Evolutionary conservation across 768 basidiomycete genomes (phyloP), one percentile per base, ranked within the genome.

Genomic region (Rossbeevera mucosa): DNA sequence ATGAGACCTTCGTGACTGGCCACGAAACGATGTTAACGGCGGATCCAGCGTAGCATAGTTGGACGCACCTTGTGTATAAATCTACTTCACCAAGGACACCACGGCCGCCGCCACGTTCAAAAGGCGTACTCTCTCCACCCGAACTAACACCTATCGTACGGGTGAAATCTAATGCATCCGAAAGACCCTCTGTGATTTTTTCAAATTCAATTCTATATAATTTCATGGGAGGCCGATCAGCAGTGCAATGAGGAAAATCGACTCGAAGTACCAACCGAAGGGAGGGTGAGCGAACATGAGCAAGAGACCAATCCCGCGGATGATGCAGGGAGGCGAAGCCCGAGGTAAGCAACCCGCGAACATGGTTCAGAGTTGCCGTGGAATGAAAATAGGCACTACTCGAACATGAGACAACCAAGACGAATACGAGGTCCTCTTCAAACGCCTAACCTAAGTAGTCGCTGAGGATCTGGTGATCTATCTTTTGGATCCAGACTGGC

Each of bases 301-400:
- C 78, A 57, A 99, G 79, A 0, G 91, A 94, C 94, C 93, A 97
- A 65, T 87, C 85, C 33, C 85, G 80, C 5, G 94, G 94, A 59
- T 94, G 86, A 66, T 93, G 83, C 48, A 92, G 70, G n/a, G 90
- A 92, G 0, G 93, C 95, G 64, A 97, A 98, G 21, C 94, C 93
- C 13, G 93, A 95, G 1, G 86, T 83, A 6, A 99, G 80, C 31
- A 98, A 79, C 2, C 85, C 81, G 16, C 96, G 87, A 52, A 97
- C 78, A 70, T 94, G 85, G 72, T 99, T 99, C 38, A 97, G 77
- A 0, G 96, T 98, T 7, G 94, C 80, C 0, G 92, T 80, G 0
- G 95, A 97, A 72, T 98, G 87, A 73, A 97, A 97, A 77, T 98
- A 98, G 2, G 95, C 94, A 56, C 91, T 94, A 58, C 21, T 20